phyloP scores from a whole-genome alignment of 1,284 basidiomycete genomes.

The Apiotrichum sp. region DNA sequence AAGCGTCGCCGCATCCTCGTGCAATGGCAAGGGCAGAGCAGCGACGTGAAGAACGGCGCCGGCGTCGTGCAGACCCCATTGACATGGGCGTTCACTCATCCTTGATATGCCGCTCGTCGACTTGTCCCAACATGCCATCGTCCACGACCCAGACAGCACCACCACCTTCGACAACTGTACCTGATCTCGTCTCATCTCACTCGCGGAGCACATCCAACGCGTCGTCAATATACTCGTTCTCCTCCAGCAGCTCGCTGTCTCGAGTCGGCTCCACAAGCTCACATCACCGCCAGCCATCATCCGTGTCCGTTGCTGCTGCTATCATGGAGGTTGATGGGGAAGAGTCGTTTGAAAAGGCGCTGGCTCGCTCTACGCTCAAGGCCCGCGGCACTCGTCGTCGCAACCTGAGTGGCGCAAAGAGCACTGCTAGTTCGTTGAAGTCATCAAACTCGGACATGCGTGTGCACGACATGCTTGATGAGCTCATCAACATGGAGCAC shows the following conservation, averaged over 20 bases:
- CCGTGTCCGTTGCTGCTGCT: conserved; percentile 27
- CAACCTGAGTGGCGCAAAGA: background rate
- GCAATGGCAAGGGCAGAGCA: conserved; percentile 36
- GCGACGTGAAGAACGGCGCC: conserved; percentile 31
- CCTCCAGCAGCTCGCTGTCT: conserved; percentile 25
- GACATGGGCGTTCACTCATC: conserved; percentile 12
- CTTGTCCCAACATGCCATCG: background rate
- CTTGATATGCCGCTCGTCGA: conserved; percentile 10
- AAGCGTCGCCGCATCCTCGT: conserved; percentile 38
- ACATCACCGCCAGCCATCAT: conserved; percentile 21
- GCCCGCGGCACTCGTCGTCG: conserved; percentile 4
- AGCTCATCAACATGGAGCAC: conserved; percentile 47
- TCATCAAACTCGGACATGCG: conserved; percentile 2
- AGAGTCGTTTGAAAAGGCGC: conserved; percentile 2
- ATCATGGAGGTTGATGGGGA: conserved; percentile 43
- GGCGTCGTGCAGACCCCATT: conserved; percentile 29
- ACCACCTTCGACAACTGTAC: conserved; percentile 25
- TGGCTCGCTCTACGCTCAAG: conserved; percentile 9
- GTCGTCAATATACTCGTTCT: conserved; percentile 26
- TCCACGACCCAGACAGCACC: conserved; percentile 2
- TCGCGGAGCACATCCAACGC: conserved; percentile 33
- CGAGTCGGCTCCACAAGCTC: conserved; percentile 30
- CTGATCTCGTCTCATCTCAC: conserved; percentile 29
- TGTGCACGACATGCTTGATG: conserved; percentile 45
- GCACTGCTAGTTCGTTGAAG: conserved; percentile 17